Base-by-base conservation (phyloP, 768 basidiomycete genomes). In the Leucosporidium yakuticum region DNA sequence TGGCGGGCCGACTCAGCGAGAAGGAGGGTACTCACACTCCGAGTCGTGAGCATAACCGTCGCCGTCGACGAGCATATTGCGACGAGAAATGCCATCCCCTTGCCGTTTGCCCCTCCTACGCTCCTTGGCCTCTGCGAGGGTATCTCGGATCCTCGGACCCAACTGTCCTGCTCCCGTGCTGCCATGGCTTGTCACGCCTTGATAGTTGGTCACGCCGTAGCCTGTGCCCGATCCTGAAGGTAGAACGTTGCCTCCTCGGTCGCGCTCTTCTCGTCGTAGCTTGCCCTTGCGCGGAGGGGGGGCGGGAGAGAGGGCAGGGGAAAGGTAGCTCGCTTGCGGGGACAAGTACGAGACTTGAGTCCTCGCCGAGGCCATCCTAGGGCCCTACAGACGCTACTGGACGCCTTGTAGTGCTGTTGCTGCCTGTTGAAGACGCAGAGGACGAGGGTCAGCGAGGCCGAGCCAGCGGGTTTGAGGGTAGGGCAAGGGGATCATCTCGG, bases 21-120 rank as follows among this genome's bases (percentile, higher is more conserved):
- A 55, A 31, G 14, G 15, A 23, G 6, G 4, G 11, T 23, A 62
- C 71, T 56, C 51, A 73, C 71, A 73, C 27, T 73, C 71, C 15
- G 68, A 62, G 51, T 73, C 71, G 68, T 73, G 71, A 0, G 65
- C 62, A 23, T 67, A 63, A 32, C 71, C 71, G 12, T 69, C 65
- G 21, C 61, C 62, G 27, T 73, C 71, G 27, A 69, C 64, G 25
- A 64, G 27, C 17, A 64, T 51, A 53, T 66, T 68, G 27, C 62
- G 55, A 44, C 53, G 53, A 23, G 31, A 21, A 7, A 67, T 62
- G 62, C 67, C 71, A 32, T 67, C 71, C 23, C 64, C 53, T 20
- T 64, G 51, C 44, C 58, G 55, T 44, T 64, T 55, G 23, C 64
- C 23, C 44, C 68, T 62, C 48, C 70, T 50, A 9, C 68, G 54